Conservation (phyloP, 805 yeast genomes). For the Saccharomycopsis olivae region DNA sequence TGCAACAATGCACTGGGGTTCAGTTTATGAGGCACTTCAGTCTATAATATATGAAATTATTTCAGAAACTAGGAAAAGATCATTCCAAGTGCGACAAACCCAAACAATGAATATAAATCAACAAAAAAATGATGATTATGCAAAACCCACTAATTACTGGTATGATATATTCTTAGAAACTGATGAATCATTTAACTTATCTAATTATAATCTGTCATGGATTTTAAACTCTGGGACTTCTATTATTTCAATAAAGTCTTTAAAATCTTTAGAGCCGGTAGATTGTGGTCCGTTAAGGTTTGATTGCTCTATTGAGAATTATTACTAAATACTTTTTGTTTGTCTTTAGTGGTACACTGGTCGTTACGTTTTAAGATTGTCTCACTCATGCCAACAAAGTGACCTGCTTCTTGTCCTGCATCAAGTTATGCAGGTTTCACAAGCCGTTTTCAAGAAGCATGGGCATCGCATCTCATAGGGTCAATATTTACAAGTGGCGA, state of each 20-base stretch:
- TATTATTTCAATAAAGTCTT: not conserved
- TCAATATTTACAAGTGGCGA: too few species aligned
- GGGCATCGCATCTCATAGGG: too few species aligned
- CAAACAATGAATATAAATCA: not conserved
- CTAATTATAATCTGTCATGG: slow-evolving; percentile 3
- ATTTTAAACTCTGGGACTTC: slow-evolving; percentile 4
- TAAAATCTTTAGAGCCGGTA: not conserved
- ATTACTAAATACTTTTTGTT: too few species aligned
- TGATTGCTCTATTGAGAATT: slow-evolving; percentile 1
- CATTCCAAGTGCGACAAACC: not conserved
- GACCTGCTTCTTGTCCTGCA: too few species aligned
- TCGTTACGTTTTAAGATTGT: too few species aligned
- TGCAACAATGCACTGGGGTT: slow-evolving; percentile 11
- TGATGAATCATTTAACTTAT: not conserved
- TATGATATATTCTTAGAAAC: slow-evolving; percentile 12
- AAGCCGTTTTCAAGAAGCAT: too few species aligned
- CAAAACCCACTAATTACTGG: too few species aligned
- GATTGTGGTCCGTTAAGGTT: slow-evolving; percentile 4
- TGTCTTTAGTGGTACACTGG: too few species aligned
- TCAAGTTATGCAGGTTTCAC: too few species aligned
- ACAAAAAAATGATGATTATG: too few species aligned
- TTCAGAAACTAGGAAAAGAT: not conserved
- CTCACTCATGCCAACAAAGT: too few species aligned
- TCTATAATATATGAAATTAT: slow-evolving; percentile 8
- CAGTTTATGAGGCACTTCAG: slow-evolving; percentile 11